Percentiles rank a stretch among this genome's conserved stretches.
Evolutionary conservation across 176 grass and related monocot species (phyloP).

Genomic region (Carex pumila): DNA sequence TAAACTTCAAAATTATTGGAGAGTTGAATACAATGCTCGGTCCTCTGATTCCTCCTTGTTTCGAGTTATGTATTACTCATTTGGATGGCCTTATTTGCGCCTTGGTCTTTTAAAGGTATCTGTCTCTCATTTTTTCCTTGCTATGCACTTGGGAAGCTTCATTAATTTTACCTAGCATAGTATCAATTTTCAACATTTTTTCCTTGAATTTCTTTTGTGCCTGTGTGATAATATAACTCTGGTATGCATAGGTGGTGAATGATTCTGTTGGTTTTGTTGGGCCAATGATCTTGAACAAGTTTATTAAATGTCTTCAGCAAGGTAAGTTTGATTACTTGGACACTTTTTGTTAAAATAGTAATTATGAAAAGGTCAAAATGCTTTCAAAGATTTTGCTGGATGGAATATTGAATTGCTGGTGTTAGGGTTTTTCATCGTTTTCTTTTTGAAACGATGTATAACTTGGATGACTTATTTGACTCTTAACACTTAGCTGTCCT

Average conservation of each 20-base stretch:
- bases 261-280: conserved; percentile 74
- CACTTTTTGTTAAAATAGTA: neutral
- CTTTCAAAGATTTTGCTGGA: neutral
- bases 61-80: conserved; percentile 60
- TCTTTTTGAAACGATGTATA: neutral
- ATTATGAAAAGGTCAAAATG: neutral
- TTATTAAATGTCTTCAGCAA: conserved; percentile 81
- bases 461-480: neutral
- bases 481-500: neutral
- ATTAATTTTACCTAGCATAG: conserved; percentile 2
- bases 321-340: conserved; percentile 21
- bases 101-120: conserved; percentile 80
- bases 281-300: conserved; percentile 74
- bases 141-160: neutral
- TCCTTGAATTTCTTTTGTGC: neutral
- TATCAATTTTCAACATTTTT: neutral
- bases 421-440: neutral
- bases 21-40: conserved; percentile 44
- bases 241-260: conserved; percentile 56
- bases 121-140: neutral
- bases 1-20: conserved; percentile 62
- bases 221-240: conserved; percentile 10
- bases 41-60: conserved; percentile 53
- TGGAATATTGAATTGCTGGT: neutral
- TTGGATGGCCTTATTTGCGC: conserved; percentile 74